Base-by-base conservation (phyloP, 768 basidiomycete genomes). In the Mycena crocata region DNA sequence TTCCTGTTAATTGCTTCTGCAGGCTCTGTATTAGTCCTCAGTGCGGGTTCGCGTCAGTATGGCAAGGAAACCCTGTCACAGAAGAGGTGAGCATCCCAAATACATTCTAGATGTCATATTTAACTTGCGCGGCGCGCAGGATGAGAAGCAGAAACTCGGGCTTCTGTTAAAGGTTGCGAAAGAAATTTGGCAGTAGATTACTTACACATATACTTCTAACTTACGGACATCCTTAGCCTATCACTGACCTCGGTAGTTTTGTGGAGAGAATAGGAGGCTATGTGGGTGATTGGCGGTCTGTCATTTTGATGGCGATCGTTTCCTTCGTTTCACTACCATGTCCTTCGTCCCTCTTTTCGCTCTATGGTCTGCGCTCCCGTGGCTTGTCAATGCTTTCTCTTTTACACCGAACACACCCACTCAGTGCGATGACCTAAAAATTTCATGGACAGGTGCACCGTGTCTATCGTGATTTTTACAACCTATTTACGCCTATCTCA, bases 1-100 rank as follows among this genome's bases (percentile, higher is more conserved):
- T 26, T 56, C 14, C 30, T 57, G 30, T 51, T 55, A 62, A 58
- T 62, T 51, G 28, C 64, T 46, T 49, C 57, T 28, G 46, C 57
- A 87, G 87, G 70, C 74, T 90, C 13, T 84, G 83, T 67, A 84
- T 89, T 62, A 70, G 86, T 59, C 83, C 87, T n/a, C 89, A 89
- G 71, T 90, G 89, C 68, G 89, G 89, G 6, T 89, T 89, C 71
- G 87, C 88, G 12, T 84, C 83, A 0, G 84, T 86, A 24, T 85
- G 85, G 79, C 83, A 89, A 70, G 87, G 87, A 0, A 89, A 89
- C 73, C 82, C 84, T 7, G 69, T 90, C 31, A 84, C 81, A 21
- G 84, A 86, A 75, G 80, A 83, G 75, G 85, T 82, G 69, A 64
- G 74, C 63, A 50, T 50, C 28, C 52, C 48, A 26, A n/a, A 37